Evolutionary conservation across 306 rosid genomes (phyloP), one percentile per base, ranked within the genome.

Genomic region (Casuarina glauca): DNA sequence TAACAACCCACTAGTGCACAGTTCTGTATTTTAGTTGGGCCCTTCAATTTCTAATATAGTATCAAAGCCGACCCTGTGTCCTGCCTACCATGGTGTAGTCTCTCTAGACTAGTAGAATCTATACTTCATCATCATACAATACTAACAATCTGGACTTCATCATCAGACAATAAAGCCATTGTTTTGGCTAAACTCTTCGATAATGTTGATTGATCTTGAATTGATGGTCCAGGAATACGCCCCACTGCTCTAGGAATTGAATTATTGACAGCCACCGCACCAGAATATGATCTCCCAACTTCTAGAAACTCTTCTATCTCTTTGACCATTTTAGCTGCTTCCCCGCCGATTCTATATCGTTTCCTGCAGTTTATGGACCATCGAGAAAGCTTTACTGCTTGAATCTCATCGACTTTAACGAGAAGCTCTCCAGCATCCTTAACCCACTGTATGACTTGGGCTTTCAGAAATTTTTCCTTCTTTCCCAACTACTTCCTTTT

Each of bases 141-240:
- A 55, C 71, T 52, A 74, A 80, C 20, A 53, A 20, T 68, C 0
- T 9, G 6, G 53, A 55, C 3, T 2, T 39, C 32, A 55, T 74
- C 15, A 38, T 55, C 83, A 26, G 36, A 43, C 64, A 80, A 58
- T 3, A 46, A 6, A 36, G 16, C 32, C 83, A 19, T 67, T 4
- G 11, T 68, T 58, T 57, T 16, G 70, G 75, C 64, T 68, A 48
- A 6, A 67, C 16, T 42, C 19, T 68, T 60, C 55, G 70, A 41
- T 49, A 70, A 9, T 3, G 75, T 74, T 39, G 70, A 38, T 39
- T 68, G 79, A 54, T 74, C 79, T 8, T 13, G 75, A 68, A 80
- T 73, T 67, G 75, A 46, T 12, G 79, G 79, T 5, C 71, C 79
- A 1, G 45, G 79, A 35, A 80, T 54, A 32, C 15, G 69, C 75